Base-by-base conservation (phyloP, 495 filamentous ascomycete species). In the Ramalina intermedia region DNA sequence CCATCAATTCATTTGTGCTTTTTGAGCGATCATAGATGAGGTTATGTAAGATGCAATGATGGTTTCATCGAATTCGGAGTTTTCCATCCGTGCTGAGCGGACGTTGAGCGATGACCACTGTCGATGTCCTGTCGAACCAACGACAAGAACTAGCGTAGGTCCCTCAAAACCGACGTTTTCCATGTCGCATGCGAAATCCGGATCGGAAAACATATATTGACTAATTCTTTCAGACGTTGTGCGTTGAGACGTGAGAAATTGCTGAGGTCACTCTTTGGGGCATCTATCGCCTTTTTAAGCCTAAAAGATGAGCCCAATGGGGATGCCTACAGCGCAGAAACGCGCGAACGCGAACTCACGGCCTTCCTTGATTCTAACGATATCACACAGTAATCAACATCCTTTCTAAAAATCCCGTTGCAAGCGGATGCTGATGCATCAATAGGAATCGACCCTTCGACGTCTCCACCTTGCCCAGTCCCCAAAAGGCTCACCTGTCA, bases 201-300 rank as follows among this genome's bases (percentile, higher is more conserved):
- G 5, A 11, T 33, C 12, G 29, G 8, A 33, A 2, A 13, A 33
- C 7, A 11, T 33, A 33, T 13, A 47, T 35, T 47, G 27, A 47
- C 44, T 9, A 7, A 17, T 36, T 37, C 50, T 67, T 62, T 48
- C 62, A 89, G 84, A 72, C 76, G 73, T 71, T 81, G 81, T 74
- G 73, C 79, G 69, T 67, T 65, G 67, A 82, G 81, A 69, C 82
- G 84, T 60, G 85, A 87, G 73, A 80, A 82, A 63, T 89, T 89
- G 67, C 69, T 94, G 60, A 79, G 77, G 57, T 82, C 87, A 68
- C 75, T 94, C 57, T 89, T 81, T 69, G 67, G 65, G 65, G 67
- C 69, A 61, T 74, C 72, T 60, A 66, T 73, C 55, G 62, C 63
- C 49, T 63, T 66, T 55, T 39, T 52, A 27, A 62, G 62, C 58